phyloP scores from a whole-genome alignment of 345 rosid genomes.

The Salix udensis region DNA sequence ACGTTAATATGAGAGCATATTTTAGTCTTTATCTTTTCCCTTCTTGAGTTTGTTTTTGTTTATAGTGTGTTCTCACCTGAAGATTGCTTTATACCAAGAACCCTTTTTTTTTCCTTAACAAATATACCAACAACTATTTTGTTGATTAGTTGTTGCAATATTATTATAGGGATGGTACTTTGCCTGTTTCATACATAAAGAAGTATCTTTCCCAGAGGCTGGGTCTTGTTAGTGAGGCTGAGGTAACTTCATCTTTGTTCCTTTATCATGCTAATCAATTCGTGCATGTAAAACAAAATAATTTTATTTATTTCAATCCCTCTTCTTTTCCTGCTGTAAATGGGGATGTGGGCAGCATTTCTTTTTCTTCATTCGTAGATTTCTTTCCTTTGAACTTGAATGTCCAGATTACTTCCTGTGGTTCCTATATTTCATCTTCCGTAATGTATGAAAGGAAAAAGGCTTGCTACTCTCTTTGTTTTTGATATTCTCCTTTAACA shows the following conservation, averaged over 20 bases:
- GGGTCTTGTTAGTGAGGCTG: constrained; percentile 35
- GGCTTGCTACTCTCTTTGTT: background rate
- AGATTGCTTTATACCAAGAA: no score
- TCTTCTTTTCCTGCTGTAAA: background rate
- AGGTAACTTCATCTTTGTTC: constrained; percentile 28
- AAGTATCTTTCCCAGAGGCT: constrained; percentile 40
- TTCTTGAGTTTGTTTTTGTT: no score
- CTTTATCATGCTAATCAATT: background rate
- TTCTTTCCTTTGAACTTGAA: background rate
- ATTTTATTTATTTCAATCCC: background rate
- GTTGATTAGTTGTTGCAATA: background rate
- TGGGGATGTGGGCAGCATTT: background rate
- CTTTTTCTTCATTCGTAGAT: background rate
- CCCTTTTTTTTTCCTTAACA: no score
- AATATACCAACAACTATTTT: background rate
- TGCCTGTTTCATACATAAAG: constrained; percentile 37
- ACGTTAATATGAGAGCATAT: no score
- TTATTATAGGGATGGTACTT: constrained; percentile 33
- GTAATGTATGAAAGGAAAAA: background rate
- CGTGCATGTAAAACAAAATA: background rate
- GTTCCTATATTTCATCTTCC: background rate
- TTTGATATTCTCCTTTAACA: background rate
- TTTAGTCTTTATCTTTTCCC: no score
- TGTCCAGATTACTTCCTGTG: background rate
- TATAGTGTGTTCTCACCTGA: no score